Evolutionary conservation across 495 filamentous ascomycete genomes (phyloP).

Genomic region (Neurospora terricola): DNA sequence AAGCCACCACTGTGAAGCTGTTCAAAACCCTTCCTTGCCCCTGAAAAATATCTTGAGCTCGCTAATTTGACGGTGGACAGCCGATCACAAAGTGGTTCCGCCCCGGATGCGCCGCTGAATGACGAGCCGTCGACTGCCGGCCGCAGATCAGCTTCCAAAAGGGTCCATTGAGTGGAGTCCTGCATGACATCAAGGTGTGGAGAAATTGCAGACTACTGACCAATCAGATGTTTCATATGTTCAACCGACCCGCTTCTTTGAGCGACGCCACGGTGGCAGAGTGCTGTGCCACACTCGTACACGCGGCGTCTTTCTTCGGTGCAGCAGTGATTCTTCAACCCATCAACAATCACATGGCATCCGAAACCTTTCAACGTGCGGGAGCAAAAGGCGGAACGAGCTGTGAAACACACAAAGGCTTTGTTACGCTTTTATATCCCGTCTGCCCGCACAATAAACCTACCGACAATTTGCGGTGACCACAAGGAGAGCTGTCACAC

Average conservation of each 20-base stretch:
- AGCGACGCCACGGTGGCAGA: not conserved
- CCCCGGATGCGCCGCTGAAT: not conserved
- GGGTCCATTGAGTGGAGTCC: not conserved
- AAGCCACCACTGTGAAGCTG: not conserved
- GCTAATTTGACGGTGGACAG: not conserved
- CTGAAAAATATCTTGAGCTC: not conserved
- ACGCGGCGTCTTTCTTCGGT: not conserved
- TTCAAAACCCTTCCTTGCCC: not conserved
- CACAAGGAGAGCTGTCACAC: not conserved
- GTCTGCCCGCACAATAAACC: not conserved
- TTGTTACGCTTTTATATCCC: not conserved
- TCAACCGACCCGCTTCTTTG: not conserved
- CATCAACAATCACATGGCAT: not conserved
- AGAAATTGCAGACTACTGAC: not conserved
- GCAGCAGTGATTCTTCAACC: not conserved
- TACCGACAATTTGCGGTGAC: not conserved
- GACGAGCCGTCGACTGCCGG: not conserved
- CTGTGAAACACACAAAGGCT: not conserved
- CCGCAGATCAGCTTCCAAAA: not conserved
- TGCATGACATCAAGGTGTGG: not conserved
- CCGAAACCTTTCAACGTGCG: not conserved
- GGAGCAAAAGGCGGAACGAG: not conserved
- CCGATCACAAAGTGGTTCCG: not conserved
- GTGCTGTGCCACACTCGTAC: not conserved
- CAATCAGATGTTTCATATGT: not conserved